Evolutionary conservation across 805 yeast species (phyloP).

Genomic region (Wickerhamiella siamensis): DNA sequence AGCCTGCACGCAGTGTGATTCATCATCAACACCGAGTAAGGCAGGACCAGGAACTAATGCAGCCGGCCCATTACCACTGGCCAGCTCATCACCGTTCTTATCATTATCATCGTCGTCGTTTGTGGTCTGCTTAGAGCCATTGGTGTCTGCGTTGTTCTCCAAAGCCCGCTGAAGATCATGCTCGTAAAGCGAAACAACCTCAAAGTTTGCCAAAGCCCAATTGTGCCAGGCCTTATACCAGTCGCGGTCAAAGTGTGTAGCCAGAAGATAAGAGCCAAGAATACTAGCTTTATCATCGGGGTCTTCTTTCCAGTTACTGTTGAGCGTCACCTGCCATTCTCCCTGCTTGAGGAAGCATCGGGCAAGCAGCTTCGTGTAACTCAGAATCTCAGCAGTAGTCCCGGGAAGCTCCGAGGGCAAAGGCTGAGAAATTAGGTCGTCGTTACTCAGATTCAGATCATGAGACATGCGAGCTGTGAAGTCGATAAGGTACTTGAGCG

Average conservation of each 20-base stretch:
- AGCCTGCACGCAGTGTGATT: constrained; percentile 43
- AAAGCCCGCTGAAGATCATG: constrained; percentile 12
- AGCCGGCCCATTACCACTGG: not conserved
- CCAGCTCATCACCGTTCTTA: constrained; percentile 1
- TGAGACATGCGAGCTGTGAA: constrained; percentile 84
- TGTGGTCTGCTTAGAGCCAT: constrained; percentile 13
- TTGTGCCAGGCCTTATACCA: constrained; percentile 99
- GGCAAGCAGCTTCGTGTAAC: constrained; percentile 72
- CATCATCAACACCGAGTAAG: constrained; percentile 14
- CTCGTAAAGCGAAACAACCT: constrained; percentile 59
- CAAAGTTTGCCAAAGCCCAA: constrained; percentile 97
- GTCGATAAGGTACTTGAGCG: constrained; percentile 69
- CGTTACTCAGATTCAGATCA: constrained; percentile 64
- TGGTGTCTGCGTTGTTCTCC: constrained; percentile 13
- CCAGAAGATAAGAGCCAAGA: constrained; percentile 78
- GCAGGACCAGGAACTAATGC: constrained; percentile 17
- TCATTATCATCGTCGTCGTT: constrained; percentile 17
- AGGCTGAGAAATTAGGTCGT: constrained; percentile 76
- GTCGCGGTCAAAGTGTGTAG: constrained; percentile 80
- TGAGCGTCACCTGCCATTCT: constrained; percentile 87
- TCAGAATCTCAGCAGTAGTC: constrained; percentile 54
- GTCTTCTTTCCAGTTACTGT: constrained; percentile 64
- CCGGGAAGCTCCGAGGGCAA: constrained; percentile 59
- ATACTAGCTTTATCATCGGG: constrained; percentile 58
- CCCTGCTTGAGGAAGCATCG: constrained; percentile 95